Conservation (phyloP, 805 yeast genomes). For the Zygosaccharomyces gambellarensis region DNA sequence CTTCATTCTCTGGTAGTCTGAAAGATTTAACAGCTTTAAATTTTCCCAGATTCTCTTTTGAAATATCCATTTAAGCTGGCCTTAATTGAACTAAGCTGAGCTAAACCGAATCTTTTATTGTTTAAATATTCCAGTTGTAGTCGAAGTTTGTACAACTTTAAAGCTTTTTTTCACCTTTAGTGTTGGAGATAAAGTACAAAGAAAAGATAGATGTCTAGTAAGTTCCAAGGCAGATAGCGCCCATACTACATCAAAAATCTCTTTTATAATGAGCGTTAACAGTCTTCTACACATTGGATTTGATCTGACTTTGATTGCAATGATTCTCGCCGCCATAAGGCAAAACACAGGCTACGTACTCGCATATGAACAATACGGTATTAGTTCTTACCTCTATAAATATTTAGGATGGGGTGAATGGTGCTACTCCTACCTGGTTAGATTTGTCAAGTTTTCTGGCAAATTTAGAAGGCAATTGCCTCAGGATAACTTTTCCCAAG, state of each 20-base stretch:
- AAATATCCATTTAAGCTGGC: constrained; percentile 15
- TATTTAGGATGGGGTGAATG: constrained; percentile 59
- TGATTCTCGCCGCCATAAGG: constrained; percentile 81
- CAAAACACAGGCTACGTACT: constrained; percentile 70
- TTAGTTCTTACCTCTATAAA: constrained; percentile 46
- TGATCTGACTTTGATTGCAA: constrained; percentile 73
- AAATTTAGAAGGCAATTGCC: constrained; percentile 39
- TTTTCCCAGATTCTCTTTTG: constrained; percentile 26
- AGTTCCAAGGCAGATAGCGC: too few species aligned
- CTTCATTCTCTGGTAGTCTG: constrained; percentile 42
- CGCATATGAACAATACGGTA: constrained; percentile 33
- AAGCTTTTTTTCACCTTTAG: background rate
- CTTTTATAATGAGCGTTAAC: constrained; percentile 14
- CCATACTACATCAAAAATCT: background rate
- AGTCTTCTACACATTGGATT: constrained; percentile 57
- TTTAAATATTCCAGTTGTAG: background rate
- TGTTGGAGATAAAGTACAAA: background rate
- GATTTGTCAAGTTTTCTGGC: constrained; percentile 43
- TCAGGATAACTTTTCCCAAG: constrained; percentile 19
- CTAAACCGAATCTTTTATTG: background rate
- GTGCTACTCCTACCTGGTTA: constrained; percentile 47
- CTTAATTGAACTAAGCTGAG: background rate
- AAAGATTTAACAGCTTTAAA: constrained; percentile 47
- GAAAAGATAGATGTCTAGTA: background rate
- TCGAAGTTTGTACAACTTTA: constrained; percentile 1